A percentile compares a stretch with the other conserved stretches of the same genome.
These are phyloP conservation scores for Amanita phalloides DNA, from an alignment of 768 basidiomycete genomes.

Conservation along the genomic window DNA sequence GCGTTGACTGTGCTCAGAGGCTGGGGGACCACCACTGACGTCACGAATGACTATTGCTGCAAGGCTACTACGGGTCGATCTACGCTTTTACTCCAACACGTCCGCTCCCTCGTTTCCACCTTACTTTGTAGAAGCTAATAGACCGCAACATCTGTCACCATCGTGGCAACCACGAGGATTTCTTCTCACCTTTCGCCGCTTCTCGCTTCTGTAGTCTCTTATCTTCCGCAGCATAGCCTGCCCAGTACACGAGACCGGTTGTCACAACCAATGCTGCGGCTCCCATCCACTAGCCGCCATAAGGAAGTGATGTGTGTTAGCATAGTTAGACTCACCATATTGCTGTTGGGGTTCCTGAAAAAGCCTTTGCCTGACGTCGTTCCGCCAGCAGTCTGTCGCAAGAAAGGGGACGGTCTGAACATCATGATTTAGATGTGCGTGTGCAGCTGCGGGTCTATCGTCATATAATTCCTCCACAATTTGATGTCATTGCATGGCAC, in stretches of 20 bases:
- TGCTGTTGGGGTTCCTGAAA: constrained; percentile 5
- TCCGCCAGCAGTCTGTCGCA: constrained; percentile 3
- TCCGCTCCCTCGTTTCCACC: background rate
- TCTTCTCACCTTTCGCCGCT: constrained; percentile 3
- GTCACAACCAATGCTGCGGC: constrained; percentile 14
- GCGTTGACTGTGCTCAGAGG: no score
- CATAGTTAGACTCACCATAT: constrained; percentile 1
- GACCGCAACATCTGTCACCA: background rate
- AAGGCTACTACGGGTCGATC: background rate
- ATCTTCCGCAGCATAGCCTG: constrained; percentile 15
- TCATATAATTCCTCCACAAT: background rate
- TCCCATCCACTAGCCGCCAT: constrained; percentile 11
- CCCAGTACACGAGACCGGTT: constrained; percentile 17
- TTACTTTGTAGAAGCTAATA: constrained; percentile 3
- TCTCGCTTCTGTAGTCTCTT: constrained; percentile 5
- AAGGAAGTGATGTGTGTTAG: no score
- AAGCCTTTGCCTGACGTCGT: background rate
- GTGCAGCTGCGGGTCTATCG: background rate
- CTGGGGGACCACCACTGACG: background rate
- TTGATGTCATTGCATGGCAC: background rate
- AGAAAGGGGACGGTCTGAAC: constrained; percentile 3
- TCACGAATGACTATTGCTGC: background rate
- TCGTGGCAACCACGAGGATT: background rate
- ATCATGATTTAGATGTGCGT: background rate
- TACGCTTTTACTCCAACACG: background rate